phyloP scores from a whole-genome alignment of 345 rosid genomes.

The Bretschneidera sinensis region DNA sequence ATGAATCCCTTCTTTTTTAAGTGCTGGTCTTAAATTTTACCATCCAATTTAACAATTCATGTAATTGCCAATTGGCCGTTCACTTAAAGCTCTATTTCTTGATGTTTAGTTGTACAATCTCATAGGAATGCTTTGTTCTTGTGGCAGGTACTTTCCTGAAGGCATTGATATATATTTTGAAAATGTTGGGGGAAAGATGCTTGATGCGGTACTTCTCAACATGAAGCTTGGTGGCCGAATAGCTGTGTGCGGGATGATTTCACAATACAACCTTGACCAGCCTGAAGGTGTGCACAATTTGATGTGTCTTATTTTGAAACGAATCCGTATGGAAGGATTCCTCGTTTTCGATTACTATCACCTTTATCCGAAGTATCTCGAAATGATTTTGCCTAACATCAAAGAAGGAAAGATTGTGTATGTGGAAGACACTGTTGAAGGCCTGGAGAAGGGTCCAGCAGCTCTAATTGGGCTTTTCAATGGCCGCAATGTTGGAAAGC shows the following conservation, averaged over 20 bases:
- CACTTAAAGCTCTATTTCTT: too few species aligned
- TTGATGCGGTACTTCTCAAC: slow-evolving; percentile 46
- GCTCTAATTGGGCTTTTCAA: slow-evolving; percentile 47
- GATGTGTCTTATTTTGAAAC: slow-evolving; percentile 19
- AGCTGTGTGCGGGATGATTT: slow-evolving; percentile 52
- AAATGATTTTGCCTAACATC: slow-evolving; percentile 29
- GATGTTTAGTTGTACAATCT: too few species aligned
- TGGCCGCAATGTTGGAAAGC: slow-evolving; percentile 56
- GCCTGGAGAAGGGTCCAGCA: slow-evolving; percentile 50
- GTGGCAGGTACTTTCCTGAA: slow-evolving; percentile 36
- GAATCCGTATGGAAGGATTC: slow-evolving; percentile 37
- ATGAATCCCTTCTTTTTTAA: too few species aligned
- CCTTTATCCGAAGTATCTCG: slow-evolving; percentile 35
- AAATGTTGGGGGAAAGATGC: slow-evolving; percentile 51
- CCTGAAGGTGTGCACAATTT: slow-evolving; percentile 35
- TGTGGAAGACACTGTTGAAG: slow-evolving; percentile 55
- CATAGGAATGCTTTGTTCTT: too few species aligned
- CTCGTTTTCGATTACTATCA: slow-evolving; percentile 43
- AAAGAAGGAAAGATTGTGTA: slow-evolving; percentile 45
- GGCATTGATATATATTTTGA: slow-evolving; percentile 58
- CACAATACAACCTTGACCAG: slow-evolving; percentile 42
- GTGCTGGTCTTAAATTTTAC: too few species aligned
- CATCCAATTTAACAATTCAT: too few species aligned
- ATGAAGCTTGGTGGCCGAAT: slow-evolving; percentile 36
- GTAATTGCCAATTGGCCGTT: too few species aligned